phyloP scores from a whole-genome alignment of 2,329 filamentous ascomycete species.

The Thelonectria rubi region DNA sequence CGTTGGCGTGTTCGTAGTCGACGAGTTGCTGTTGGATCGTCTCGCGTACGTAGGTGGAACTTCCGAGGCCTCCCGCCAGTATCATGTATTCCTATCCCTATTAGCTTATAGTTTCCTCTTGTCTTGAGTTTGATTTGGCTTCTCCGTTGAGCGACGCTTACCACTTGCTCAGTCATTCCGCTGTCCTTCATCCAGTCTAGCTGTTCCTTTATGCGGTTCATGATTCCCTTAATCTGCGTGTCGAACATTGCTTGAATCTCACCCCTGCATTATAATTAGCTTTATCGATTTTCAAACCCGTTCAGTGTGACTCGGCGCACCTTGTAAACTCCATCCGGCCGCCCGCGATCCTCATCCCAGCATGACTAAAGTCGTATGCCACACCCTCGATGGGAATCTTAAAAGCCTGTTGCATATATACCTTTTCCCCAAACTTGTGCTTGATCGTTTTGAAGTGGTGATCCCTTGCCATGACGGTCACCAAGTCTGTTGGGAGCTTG shows the following conservation, averaged over 20 bases:
- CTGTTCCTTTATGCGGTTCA: slow-evolving; percentile 51
- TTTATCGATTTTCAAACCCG: background rate
- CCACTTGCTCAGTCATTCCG: slow-evolving; percentile 47
- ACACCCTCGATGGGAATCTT: slow-evolving; percentile 56
- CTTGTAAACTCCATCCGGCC: slow-evolving; percentile 53
- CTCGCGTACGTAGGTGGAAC: slow-evolving; percentile 56
- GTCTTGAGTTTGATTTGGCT: background rate
- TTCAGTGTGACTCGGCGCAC: slow-evolving; percentile 39
- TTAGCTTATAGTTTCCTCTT: too few relatives aligned
- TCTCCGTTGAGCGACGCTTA: slow-evolving; percentile 30
- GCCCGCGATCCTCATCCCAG: slow-evolving; percentile 49
- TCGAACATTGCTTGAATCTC: slow-evolving; percentile 56
- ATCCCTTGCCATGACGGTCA: slow-evolving; percentile 49
- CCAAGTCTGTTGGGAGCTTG: slow-evolving; percentile 50
- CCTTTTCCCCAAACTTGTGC: slow-evolving; percentile 56
- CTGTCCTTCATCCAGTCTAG: slow-evolving; percentile 51
- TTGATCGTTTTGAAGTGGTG: slow-evolving; percentile 51
- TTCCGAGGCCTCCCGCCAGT: slow-evolving; percentile 56
- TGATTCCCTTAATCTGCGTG: slow-evolving; percentile 41
- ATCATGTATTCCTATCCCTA: slow-evolving; percentile 51
- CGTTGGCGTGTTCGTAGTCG: slow-evolving; percentile 46
- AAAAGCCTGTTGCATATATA: slow-evolving; percentile 52
- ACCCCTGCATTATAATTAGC: slow-evolving; percentile 40
- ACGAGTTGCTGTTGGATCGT: slow-evolving; percentile 50
- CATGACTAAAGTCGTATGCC: slow-evolving; percentile 50